phyloP scores from a whole-genome alignment of 768 basidiomycete genomes.

The Pleurotus pulmonarius region DNA sequence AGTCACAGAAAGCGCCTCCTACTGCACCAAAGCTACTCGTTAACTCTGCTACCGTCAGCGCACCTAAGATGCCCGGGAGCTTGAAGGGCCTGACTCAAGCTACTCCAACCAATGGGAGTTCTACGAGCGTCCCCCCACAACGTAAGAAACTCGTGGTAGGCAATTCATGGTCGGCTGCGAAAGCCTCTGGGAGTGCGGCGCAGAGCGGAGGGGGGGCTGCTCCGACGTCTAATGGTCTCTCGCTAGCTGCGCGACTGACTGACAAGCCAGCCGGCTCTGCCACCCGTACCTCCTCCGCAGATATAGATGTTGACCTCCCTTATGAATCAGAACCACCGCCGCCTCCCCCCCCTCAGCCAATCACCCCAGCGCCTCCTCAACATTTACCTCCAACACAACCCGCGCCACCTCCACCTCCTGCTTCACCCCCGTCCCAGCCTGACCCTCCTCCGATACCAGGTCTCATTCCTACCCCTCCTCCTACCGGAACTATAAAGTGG shows the following conservation, averaged over 20 bases:
- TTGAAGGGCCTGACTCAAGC: slow-evolving; percentile 13
- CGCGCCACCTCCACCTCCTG: background rate
- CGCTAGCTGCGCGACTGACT: too few species aligned
- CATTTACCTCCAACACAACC: too few species aligned
- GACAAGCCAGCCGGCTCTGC: too few species aligned
- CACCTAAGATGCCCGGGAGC: slow-evolving; percentile 3
- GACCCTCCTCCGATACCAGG: slow-evolving; percentile 10
- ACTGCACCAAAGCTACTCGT: slow-evolving; percentile 16
- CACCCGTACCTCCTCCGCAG: slow-evolving; percentile 2
- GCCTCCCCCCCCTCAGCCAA: slow-evolving; percentile 11
- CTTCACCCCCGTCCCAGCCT: slow-evolving; percentile 2
- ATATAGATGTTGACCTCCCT: slow-evolving; percentile 12
- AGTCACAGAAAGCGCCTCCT: slow-evolving; percentile 18
- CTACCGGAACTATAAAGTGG: slow-evolving; percentile 26
- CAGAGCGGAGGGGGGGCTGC: background rate
- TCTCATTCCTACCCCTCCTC: slow-evolving; percentile 10
- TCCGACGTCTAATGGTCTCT: too few species aligned
- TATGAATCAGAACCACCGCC: slow-evolving; percentile 14
- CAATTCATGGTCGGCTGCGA: slow-evolving; percentile 41
- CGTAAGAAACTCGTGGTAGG: slow-evolving; percentile 39
- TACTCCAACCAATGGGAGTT: background rate
- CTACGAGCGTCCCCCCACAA: background rate
- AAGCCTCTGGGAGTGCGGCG: slow-evolving; percentile 5
- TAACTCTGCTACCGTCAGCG: background rate
- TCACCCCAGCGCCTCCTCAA: background rate